Conservation (phyloP, 495 filamentous ascomycete species). For the Xylaria flabelliformis region DNA sequence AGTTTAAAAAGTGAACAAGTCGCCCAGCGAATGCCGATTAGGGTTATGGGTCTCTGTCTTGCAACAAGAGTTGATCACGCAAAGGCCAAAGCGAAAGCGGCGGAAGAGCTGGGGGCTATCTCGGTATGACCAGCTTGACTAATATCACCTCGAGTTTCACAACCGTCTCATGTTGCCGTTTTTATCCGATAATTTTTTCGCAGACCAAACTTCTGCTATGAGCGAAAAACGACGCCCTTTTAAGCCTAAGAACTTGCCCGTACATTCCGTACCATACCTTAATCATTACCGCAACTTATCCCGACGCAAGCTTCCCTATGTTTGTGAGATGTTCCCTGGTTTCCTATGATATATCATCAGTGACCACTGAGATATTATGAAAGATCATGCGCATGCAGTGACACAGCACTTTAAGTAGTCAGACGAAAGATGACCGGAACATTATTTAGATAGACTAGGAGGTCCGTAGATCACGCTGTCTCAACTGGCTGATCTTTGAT, state of each 20-base stretch:
- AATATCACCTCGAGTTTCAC: conserved; percentile 7
- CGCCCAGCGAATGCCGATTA: not conserved
- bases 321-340: not conserved
- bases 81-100: conserved; percentile 11
- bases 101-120: not conserved
- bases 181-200: not conserved
- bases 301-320: not conserved
- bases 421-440: not conserved
- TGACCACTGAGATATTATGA: not conserved
- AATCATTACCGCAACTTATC: conserved; percentile 1
- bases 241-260: not conserved
- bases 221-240: not conserved
- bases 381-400: not conserved
- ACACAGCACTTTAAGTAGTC: not conserved
- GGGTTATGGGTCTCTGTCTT: not conserved
- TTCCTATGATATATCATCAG: not conserved
- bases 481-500: conserved; percentile 24
- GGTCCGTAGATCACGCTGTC: conserved; percentile 15
- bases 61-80: conserved; percentile 11
- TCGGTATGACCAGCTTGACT: not conserved
- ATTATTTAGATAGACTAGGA: conserved; percentile 19
- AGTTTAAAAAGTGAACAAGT: not conserved
- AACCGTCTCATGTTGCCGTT: conserved; percentile 13
- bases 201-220: not conserved
- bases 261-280: not conserved